These are phyloP conservation scores for Fusarium pseudograminearum DNA, from an alignment of 2,329 filamentous ascomycete genomes.

Conservation along the genomic window DNA sequence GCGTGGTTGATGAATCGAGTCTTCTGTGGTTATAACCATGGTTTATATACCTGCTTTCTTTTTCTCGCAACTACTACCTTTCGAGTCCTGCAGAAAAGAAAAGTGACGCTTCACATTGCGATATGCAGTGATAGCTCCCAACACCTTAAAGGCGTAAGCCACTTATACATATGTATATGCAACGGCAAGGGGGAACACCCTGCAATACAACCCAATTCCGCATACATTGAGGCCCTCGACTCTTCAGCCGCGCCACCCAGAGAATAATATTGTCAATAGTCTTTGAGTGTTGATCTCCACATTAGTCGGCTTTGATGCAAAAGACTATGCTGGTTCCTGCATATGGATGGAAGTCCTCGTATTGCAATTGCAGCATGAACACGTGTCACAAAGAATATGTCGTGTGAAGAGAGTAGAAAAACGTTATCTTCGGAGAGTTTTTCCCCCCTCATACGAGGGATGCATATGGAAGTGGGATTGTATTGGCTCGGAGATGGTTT, in stretches of 20 bases:
- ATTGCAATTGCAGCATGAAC: not conserved
- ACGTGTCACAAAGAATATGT: not conserved
- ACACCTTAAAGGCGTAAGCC: not conserved
- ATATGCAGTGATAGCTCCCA: not conserved
- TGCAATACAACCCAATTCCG: not conserved
- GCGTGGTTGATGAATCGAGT: not conserved
- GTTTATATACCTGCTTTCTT: conserved; percentile 17
- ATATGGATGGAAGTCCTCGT: not conserved
- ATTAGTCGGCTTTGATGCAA: not conserved
- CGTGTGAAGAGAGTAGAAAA: not conserved
- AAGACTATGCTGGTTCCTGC: not conserved
- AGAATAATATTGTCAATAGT: not conserved
- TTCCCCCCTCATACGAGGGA: not conserved
- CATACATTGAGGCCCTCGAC: conserved; percentile 1
- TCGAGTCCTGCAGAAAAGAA: not conserved
- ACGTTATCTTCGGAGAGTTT: not conserved
- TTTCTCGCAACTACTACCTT: not conserved
- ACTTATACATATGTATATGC: not conserved
- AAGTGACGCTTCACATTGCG: not conserved
- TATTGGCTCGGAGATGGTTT: not conserved
- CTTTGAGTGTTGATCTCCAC: not conserved
- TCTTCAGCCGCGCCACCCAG: not conserved
- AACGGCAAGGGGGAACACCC: not conserved
- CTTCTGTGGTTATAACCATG: not conserved
- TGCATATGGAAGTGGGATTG: not conserved